These are phyloP conservation scores for Candida maesae DNA, from an alignment of 805 yeast species.

Conservation along the genomic window DNA sequence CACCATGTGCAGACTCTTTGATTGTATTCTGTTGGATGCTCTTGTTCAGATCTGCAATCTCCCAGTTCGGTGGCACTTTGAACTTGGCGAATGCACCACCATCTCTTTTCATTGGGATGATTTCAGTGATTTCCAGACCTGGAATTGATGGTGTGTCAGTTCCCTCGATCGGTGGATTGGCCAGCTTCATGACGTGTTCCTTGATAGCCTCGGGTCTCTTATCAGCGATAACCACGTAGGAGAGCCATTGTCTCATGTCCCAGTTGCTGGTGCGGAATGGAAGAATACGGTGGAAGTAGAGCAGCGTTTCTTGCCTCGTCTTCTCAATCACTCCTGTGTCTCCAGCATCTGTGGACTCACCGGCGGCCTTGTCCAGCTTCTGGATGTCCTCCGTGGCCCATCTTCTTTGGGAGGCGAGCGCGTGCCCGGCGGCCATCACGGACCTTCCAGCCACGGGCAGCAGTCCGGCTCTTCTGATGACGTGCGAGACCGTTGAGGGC, in stretches of 20 bases:
- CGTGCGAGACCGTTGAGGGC: background rate
- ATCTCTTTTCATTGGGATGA: constrained; percentile 73
- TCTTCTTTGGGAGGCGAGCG: constrained; percentile 17
- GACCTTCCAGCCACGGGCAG: background rate
- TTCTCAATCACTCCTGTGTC: constrained; percentile 56
- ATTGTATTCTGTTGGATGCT: constrained; percentile 46
- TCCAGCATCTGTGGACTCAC: constrained; percentile 51
- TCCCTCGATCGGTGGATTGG: constrained; percentile 31
- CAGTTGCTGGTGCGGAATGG: constrained; percentile 42
- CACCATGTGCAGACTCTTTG: constrained; percentile 33
- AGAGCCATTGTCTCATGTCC: constrained; percentile 44
- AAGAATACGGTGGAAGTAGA: constrained; percentile 54
- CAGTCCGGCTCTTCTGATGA: background rate
- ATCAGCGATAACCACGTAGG: constrained; percentile 33
- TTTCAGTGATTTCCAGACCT: constrained; percentile 47
- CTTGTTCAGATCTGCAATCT: constrained; percentile 50
- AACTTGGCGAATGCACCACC: constrained; percentile 93
- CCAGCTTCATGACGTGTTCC: constrained; percentile 35
- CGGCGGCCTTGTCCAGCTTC: constrained; percentile 44
- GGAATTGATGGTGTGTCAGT: constrained; percentile 32
- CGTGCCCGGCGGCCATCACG: background rate
- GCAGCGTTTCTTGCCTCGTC: constrained; percentile 43
- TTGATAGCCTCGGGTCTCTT: constrained; percentile 37
- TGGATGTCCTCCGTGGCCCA: constrained; percentile 38
- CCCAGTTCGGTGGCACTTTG: constrained; percentile 48